phyloP scores from a whole-genome alignment of 306 rosid genomes.

The Vicia sativa region DNA sequence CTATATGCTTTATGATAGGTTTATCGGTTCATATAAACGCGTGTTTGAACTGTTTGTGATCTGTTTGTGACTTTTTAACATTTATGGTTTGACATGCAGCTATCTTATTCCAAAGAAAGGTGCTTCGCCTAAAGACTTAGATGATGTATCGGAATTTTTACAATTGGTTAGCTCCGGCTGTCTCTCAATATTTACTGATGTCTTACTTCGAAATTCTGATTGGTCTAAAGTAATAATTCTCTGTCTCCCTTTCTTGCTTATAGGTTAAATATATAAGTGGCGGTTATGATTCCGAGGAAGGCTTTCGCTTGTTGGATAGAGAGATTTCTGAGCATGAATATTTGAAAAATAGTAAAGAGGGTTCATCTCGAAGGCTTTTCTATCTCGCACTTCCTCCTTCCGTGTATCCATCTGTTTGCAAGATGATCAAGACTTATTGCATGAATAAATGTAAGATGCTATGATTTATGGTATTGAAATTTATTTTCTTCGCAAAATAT shows the following conservation, averaged over 20 bases:
- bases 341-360: constrained; percentile 56
- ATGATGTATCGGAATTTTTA: constrained; percentile 62
- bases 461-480: constrained; percentile 27
- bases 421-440: constrained; percentile 82
- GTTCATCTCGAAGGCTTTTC: constrained; percentile 85
- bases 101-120: constrained; percentile 67
- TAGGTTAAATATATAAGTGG: constrained; percentile 92
- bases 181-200: constrained; percentile 24
- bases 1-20: too few relatives aligned
- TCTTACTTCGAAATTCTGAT: constrained; percentile 18
- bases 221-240: constrained; percentile 12
- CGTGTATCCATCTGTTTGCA: constrained; percentile 92
- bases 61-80: too few relatives aligned
- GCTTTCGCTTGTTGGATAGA: constrained; percentile 75
- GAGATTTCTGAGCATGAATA: constrained; percentile 75
- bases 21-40: not conserved
- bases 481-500: not conserved
- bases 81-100: constrained; percentile 57
- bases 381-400: constrained; percentile 99
- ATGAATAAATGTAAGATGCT: constrained; percentile 80
- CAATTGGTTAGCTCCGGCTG: constrained; percentile 66
- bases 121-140: constrained; percentile 52
- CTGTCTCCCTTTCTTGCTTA: constrained; percentile 26
- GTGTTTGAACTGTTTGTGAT: constrained; percentile 19
- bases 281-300: constrained; percentile 80